These are phyloP conservation scores for Dichotomocladium elegans DNA, from an alignment of 371 early-diverging fungal genomes.

Conservation along the genomic window DNA sequence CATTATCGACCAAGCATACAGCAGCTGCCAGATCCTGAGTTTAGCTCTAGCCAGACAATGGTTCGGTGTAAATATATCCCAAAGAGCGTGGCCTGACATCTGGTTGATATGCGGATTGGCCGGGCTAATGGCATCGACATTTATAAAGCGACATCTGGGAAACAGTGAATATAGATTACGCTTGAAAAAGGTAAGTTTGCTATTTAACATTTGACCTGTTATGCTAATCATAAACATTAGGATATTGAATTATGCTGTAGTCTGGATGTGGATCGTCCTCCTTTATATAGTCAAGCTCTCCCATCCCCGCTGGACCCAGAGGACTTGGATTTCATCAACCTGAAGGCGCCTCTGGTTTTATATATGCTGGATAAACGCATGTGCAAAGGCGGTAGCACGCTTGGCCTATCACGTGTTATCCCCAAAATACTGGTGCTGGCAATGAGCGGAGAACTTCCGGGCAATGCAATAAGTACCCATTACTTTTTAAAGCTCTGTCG, in stretches of 20 bases:
- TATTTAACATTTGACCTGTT: not conserved
- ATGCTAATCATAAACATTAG: constrained; percentile 20
- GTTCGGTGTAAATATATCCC: constrained; percentile 87
- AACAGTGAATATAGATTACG: constrained; percentile 86
- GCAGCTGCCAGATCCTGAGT: constrained; percentile 67
- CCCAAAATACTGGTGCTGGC: constrained; percentile 75
- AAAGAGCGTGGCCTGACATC: constrained; percentile 78
- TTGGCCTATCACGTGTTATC: constrained; percentile 77
- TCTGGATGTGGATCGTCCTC: constrained; percentile 83
- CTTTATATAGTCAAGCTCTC: constrained; percentile 70
- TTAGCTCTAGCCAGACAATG: constrained; percentile 83
- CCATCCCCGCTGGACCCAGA: constrained; percentile 63
- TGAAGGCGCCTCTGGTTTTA: constrained; percentile 86
- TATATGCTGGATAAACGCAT: constrained; percentile 92
- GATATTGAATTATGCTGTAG: constrained; percentile 81
- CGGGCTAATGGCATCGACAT: constrained; percentile 69
- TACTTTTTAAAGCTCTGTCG: constrained; percentile 78
- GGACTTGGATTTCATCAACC: constrained; percentile 72
- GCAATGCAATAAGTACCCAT: constrained; percentile 76
- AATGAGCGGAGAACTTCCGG: constrained; percentile 77
- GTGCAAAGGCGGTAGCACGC: constrained; percentile 76
- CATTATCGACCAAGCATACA: constrained; percentile 85
- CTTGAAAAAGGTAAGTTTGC: constrained; percentile 62
- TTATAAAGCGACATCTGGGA: constrained; percentile 77
- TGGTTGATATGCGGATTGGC: constrained; percentile 87